These are phyloP conservation scores for Botrytis squamosa DNA, from an alignment of 2,329 filamentous ascomycete genomes.

Conservation along the genomic window DNA sequence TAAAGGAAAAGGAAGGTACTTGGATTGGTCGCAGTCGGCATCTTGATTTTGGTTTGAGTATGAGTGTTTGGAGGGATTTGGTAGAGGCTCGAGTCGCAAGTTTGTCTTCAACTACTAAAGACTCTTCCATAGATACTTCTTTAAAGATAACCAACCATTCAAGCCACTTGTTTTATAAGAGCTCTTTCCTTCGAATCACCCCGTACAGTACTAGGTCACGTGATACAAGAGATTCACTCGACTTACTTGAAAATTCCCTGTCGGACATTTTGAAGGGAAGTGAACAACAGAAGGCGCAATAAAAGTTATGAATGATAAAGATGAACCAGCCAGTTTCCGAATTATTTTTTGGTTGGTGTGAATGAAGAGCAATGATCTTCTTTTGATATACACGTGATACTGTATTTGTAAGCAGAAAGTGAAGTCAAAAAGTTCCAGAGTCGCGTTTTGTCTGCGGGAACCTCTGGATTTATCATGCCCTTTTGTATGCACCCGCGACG, in stretches of 20 bases:
- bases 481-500: constrained; percentile 15
- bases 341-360: background rate
- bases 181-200: background rate
- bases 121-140: background rate
- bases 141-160: background rate
- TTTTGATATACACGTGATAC: background rate
- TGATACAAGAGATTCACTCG: background rate
- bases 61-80: background rate
- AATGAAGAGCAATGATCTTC: background rate
- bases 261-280: constrained; percentile 55
- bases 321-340: background rate
- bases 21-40: background rate
- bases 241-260: constrained; percentile 53
- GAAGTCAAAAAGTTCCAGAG: constrained; percentile 16
- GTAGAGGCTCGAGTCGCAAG: background rate
- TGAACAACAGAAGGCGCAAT: background rate
- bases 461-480: constrained; percentile 16
- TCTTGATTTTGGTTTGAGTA: background rate
- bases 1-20: constrained; percentile 13
- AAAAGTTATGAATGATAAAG: background rate
- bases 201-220: background rate
- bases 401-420: background rate
- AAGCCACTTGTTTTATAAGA: background rate
- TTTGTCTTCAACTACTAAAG: background rate
- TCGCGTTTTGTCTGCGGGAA: constrained; percentile 17